These are phyloP conservation scores for Pluteus cervinus DNA, from an alignment of 768 basidiomycete genomes.

Conservation along the genomic window DNA sequence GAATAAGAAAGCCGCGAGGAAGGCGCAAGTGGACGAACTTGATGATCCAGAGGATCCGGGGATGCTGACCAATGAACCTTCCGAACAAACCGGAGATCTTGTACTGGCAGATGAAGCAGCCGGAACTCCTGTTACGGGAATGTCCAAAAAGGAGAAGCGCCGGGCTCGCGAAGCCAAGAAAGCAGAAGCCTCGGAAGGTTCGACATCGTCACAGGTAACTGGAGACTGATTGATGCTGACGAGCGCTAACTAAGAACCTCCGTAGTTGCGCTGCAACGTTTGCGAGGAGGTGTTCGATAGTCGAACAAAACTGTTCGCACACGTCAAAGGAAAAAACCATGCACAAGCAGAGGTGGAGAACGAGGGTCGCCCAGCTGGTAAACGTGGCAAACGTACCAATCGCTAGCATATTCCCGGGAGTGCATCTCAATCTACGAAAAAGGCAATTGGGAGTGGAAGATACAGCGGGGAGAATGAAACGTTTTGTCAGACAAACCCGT, in stretches of 20 bases:
- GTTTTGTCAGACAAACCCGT: too few species aligned
- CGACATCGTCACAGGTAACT: background rate
- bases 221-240: background rate
- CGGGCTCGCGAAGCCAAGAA: slow-evolving; percentile 76
- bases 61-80: background rate
- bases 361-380: background rate
- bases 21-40: background rate
- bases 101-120: slow-evolving; percentile 6
- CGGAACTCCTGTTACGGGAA: too few species aligned
- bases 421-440: too few species aligned
- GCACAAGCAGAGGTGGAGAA: slow-evolving; percentile 24
- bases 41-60: slow-evolving; percentile 3
- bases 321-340: slow-evolving; percentile 68
- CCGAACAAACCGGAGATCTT: slow-evolving; percentile 7
- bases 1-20: slow-evolving; percentile 9
- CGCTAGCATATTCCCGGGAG: too few species aligned
- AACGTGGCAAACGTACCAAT: too few species aligned
- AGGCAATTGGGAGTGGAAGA: too few species aligned
- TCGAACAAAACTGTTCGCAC: slow-evolving; percentile 69
- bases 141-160: slow-evolving; percentile 77
- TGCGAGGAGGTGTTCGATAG: slow-evolving; percentile 60
- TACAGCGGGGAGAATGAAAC: too few species aligned
- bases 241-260: too few species aligned
- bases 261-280: slow-evolving; percentile 55
- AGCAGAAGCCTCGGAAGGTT: slow-evolving; percentile 25